Evolutionary conservation across 2,329 filamentous ascomycete genomes (phyloP).

Genomic region (Zymoseptoria passerinii): DNA sequence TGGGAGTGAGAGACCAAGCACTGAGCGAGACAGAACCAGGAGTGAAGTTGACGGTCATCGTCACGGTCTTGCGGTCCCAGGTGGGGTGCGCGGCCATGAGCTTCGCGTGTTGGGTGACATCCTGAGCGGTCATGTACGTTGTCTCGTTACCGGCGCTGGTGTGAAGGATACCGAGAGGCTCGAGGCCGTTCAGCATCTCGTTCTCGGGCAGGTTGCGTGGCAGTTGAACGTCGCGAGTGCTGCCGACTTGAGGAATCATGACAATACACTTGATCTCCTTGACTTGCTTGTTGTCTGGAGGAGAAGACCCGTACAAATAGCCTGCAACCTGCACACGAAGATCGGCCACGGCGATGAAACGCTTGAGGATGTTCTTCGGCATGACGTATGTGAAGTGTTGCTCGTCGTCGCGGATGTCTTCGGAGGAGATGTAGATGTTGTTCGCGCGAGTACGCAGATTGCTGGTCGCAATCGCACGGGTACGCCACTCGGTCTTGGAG

Average conservation of each 20-base stretch:
- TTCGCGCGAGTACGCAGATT: slow-evolving; percentile 90
- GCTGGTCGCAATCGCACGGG: slow-evolving; percentile 88
- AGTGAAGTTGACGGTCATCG: slow-evolving; percentile 92
- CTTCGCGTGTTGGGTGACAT: slow-evolving; percentile 88
- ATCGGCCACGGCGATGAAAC: slow-evolving; percentile 95
- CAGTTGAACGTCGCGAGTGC: slow-evolving; percentile 81
- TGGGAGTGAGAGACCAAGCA: slow-evolving; percentile 84
- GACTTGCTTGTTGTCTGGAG: slow-evolving; percentile 88
- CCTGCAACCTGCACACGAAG: slow-evolving; percentile 93
- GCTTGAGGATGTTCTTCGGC: slow-evolving; percentile 97
- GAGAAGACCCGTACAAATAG: slow-evolving; percentile 87
- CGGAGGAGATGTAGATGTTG: slow-evolving; percentile 97
- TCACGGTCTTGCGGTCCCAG: slow-evolving; percentile 88
- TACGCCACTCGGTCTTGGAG: slow-evolving; percentile 98
- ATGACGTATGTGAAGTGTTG: slow-evolving; percentile 91
- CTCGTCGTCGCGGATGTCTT: slow-evolving; percentile 85
- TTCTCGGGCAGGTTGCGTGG: slow-evolving; percentile 86
- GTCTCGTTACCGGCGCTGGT: slow-evolving; percentile 91
- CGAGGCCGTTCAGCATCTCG: slow-evolving; percentile 76
- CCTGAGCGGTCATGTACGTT: slow-evolving; percentile 89
- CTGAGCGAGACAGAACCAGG: slow-evolving; percentile 91
- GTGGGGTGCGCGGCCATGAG: slow-evolving; percentile 73
- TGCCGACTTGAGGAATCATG: slow-evolving; percentile 94
- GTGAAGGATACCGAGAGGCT: slow-evolving; percentile 91
- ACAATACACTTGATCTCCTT: slow-evolving; percentile 97